phyloP scores from a whole-genome alignment of 176 grass and related monocot genomes.

The Phyllostachys edulis region DNA sequence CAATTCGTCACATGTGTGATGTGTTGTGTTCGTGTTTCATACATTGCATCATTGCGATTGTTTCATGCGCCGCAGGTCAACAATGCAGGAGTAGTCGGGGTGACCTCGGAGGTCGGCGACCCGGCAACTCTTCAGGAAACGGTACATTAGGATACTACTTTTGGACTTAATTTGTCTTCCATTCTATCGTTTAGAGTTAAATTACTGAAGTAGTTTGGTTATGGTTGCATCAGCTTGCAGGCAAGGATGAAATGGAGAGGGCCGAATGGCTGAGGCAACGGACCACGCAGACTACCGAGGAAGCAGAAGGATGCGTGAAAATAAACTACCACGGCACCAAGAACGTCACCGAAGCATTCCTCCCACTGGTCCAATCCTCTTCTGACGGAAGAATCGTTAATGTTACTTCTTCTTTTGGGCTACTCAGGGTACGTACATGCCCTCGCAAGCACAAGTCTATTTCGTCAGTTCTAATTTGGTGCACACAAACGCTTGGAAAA shows the following conservation, averaged over 20 bases:
- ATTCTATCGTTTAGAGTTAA: neutral
- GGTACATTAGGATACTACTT: neutral
- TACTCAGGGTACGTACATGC: conserved; percentile 27
- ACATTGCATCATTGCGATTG: neutral
- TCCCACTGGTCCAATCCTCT: conserved; percentile 48
- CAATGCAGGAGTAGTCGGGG: conserved; percentile 30
- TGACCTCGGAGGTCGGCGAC: conserved; percentile 13
- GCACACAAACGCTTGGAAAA: neutral
- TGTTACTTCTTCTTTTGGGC: conserved; percentile 31
- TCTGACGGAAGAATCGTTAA: conserved; percentile 52
- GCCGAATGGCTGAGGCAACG: conserved; percentile 29
- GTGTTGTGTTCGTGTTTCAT: neutral
- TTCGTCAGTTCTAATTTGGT: too few species aligned
- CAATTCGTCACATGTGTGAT: too few species aligned
- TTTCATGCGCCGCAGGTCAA: conserved; percentile 19
- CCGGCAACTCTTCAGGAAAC: neutral
- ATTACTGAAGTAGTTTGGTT: neutral
- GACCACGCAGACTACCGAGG: conserved; percentile 28
- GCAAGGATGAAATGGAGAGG: neutral
- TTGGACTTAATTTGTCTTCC: neutral
- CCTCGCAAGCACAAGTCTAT: neutral
- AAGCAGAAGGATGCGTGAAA: conserved; percentile 48
- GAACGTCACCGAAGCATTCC: conserved; percentile 45
- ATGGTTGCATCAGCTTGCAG: neutral
- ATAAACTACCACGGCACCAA: conserved; percentile 63